Conservation (phyloP, 805 yeast genomes). For the Candida nemodendra region DNA sequence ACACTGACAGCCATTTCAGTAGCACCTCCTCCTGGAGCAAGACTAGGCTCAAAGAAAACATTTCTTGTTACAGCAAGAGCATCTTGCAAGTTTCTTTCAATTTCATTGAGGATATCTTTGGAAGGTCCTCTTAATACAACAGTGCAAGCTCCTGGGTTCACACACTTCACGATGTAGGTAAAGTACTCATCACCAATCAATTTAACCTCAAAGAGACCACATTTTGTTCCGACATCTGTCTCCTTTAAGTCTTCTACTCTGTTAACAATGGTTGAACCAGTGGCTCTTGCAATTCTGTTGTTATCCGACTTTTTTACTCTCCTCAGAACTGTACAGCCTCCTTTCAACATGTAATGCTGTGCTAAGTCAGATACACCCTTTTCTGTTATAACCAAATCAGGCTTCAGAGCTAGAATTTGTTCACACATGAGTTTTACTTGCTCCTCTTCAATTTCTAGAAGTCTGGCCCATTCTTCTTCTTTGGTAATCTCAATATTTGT, state of each 20-base stretch:
- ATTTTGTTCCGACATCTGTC: slow-evolving; percentile 80
- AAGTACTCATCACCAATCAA: slow-evolving; percentile 97
- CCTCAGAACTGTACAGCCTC: slow-evolving; percentile 89
- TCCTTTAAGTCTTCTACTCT: slow-evolving; percentile 93
- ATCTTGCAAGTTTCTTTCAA: slow-evolving; percentile 95
- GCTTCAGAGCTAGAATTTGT: slow-evolving; percentile 77
- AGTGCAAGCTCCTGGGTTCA: slow-evolving; percentile 90
- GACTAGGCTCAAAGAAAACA: slow-evolving; percentile 89
- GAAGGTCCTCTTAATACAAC: slow-evolving; percentile 92
- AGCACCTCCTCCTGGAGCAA: slow-evolving; percentile 99
- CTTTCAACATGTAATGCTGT: slow-evolving; percentile 91
- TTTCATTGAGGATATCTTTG: slow-evolving; percentile 92
- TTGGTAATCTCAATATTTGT: slow-evolving; percentile 96
- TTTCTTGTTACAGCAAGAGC: slow-evolving; percentile 98
- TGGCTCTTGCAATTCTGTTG: slow-evolving; percentile 93
- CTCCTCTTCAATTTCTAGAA: slow-evolving; percentile 95
- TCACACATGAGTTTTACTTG: slow-evolving; percentile 89
- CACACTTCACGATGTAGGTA: slow-evolving; percentile 77
- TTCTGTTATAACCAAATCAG: slow-evolving; percentile 94
- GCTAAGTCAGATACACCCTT: slow-evolving; percentile 98
- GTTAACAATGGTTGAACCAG: slow-evolving; percentile 96
- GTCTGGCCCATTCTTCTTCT: slow-evolving; percentile 94
- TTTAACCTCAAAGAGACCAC: slow-evolving; percentile 91
- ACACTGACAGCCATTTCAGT: slow-evolving; percentile 98
- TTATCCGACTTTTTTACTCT: slow-evolving; percentile 94